Base-by-base conservation (phyloP, 495 filamentous ascomycete genomes). In the Penicillium maclennaniae region DNA sequence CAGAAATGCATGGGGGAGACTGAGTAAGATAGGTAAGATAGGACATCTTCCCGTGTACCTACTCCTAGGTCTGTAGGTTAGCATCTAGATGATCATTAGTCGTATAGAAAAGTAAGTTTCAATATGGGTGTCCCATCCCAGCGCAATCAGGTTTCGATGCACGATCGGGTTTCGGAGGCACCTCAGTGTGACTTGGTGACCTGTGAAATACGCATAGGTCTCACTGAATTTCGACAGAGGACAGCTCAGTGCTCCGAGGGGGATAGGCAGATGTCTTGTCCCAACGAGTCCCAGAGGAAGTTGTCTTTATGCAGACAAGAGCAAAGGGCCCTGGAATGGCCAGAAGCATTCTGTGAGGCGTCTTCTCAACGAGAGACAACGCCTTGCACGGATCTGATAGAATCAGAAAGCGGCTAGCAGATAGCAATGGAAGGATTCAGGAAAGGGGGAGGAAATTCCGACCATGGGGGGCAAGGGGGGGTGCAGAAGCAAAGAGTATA, bases 11-110 rank as follows among this genome's bases (percentile, higher is more conserved):
- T 14, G 47, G 25, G 43, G 56, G 36, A 51, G 17, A 23, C 23
- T 41, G 44, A 19, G 39, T 43, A 28, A 40, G 37, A 31, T 42
- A 50, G 25, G 31, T 26, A 45, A 5, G 21, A 27, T 16, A 37
- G 34, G 21, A 37, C 9, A 23, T 23, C 23, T 2, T 23, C 23
- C 23, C 23, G 5, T 23, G 5, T 23, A 23, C 23, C 23, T 23
- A 23, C 23, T 26, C 16, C 14, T 26, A 6, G 19, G 36, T 45
- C 14, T 34, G 42, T 25, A 15, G 38, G 56, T 59, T 43, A 59
- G 56, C 56, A 59, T 55, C 56, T 59, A 54, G 52, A 49, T 27
- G 14, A 21, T 42, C 14, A 19, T 51, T 47, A 41, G 39, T 54
- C 16, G 7, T 19, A 37, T 37, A 48, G 9, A 4, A 49, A 40